A percentile compares a stretch with the other conserved stretches of the same genome.
Conservation (phyloP, 2,329 filamentous ascomycete genomes). For the Rhinocladiella similis region DNA sequence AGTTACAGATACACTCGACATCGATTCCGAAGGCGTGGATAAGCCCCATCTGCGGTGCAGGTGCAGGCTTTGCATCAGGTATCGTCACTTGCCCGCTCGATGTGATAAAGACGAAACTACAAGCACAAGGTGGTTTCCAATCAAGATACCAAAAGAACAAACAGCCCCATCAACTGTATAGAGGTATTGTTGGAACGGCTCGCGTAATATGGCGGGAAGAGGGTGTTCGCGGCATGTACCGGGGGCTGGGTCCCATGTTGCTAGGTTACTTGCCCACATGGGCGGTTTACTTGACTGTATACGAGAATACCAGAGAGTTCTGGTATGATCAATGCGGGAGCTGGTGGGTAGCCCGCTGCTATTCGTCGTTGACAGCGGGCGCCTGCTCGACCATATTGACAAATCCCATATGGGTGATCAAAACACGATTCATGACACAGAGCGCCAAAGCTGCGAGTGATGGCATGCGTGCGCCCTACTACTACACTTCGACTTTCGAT, state of each 20-base stretch:
- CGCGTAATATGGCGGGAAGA: conserved; percentile 84
- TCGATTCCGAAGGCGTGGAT: conserved; percentile 60
- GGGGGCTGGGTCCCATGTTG: conserved; percentile 90
- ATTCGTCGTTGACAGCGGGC: conserved; percentile 87
- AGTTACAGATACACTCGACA: conserved; percentile 44
- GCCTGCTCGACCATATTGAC: conserved; percentile 91
- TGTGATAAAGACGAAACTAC: conserved; percentile 98
- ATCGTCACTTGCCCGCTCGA: conserved; percentile 95
- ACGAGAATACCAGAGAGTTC: conserved; percentile 82
- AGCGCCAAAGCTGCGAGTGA: conserved; percentile 56
- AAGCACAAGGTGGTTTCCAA: conserved; percentile 86
- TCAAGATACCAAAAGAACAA: conserved; percentile 39
- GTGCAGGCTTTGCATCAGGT: conserved; percentile 88
- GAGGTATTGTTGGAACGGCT: conserved; percentile 83
- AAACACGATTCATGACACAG: conserved; percentile 97
- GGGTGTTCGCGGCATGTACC: conserved; percentile 85
- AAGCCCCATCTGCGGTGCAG: conserved; percentile 81
- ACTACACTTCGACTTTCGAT: conserved; percentile 86
- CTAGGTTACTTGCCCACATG: conserved; percentile 95
- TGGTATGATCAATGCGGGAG: conserved; percentile 66
- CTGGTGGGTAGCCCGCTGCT: conserved; percentile 75
- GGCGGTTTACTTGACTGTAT: conserved; percentile 97
- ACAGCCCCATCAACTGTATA: conserved; percentile 65
- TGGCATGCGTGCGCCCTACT: conserved; percentile 64
- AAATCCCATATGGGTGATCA: conserved; percentile 99